These are phyloP conservation scores for Microcyclospora tardicrescens DNA, from an alignment of 2,329 filamentous ascomycete species.

Conservation along the genomic window DNA sequence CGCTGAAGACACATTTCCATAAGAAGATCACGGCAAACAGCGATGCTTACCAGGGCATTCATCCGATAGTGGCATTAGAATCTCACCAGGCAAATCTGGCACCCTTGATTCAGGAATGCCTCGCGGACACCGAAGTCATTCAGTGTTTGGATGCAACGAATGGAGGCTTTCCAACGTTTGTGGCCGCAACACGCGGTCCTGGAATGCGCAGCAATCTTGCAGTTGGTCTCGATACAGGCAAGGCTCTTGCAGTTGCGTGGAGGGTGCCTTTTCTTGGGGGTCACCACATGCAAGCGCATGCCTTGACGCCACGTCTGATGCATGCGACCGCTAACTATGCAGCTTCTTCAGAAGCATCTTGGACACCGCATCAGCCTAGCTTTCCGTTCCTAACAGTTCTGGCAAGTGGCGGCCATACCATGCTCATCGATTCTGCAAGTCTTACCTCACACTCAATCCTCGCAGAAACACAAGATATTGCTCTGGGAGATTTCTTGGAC, in stretches of 20 bases:
- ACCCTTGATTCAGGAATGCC: slow-evolving; percentile 51
- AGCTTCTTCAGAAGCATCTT: slow-evolving; percentile 3
- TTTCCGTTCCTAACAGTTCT: slow-evolving; percentile 85
- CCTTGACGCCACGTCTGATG: slow-evolving; percentile 68
- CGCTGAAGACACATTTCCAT: slow-evolving; percentile 48
- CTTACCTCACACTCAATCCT: slow-evolving; percentile 61
- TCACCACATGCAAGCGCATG: slow-evolving; percentile 96
- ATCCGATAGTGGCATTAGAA: slow-evolving; percentile 60
- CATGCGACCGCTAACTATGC: not conserved
- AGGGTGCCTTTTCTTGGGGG: slow-evolving; percentile 70
- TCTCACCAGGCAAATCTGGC: slow-evolving; percentile 64
- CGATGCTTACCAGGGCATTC: slow-evolving; percentile 60
- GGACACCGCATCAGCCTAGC: slow-evolving; percentile 27
- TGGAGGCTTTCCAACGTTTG: slow-evolving; percentile 54
- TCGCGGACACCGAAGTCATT: slow-evolving; percentile 26
- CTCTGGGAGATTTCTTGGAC: slow-evolving; percentile 82
- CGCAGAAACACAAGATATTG: slow-evolving; percentile 62
- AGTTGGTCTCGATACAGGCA: slow-evolving; percentile 69
- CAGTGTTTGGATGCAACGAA: not conserved
- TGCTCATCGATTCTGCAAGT: slow-evolving; percentile 61
- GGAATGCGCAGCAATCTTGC: slow-evolving; percentile 73
- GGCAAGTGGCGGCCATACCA: slow-evolving; percentile 83
- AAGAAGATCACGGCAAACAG: slow-evolving; percentile 72
- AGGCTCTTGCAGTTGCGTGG: slow-evolving; percentile 77
- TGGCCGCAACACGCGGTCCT: slow-evolving; percentile 82